These are phyloP conservation scores for Tilletia walkeri DNA, from an alignment of 1,284 basidiomycete species.

Conservation along the genomic window DNA sequence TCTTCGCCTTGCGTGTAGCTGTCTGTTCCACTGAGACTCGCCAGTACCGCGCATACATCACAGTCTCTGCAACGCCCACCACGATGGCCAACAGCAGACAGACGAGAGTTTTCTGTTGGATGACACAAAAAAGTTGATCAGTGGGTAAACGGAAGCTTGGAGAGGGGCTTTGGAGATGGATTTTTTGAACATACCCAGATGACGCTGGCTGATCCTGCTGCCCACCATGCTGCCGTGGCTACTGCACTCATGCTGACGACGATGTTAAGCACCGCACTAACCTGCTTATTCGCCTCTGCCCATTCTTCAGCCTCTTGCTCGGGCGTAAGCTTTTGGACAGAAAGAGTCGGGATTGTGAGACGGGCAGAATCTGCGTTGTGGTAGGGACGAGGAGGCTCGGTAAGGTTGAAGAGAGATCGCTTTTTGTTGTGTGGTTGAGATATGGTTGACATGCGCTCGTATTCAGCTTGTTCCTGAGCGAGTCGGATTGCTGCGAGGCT, in stretches of 20 bases:
- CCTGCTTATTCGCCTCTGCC: slow-evolving; percentile 24
- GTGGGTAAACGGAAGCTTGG: slow-evolving; percentile 19
- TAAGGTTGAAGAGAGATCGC: slow-evolving; percentile 18
- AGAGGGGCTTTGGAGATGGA: background rate
- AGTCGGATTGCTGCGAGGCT: slow-evolving; percentile 25
- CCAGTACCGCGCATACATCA: slow-evolving; percentile 26
- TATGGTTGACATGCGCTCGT: slow-evolving; percentile 22
- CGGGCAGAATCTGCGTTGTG: background rate
- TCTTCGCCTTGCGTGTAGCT: background rate
- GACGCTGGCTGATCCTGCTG: slow-evolving; percentile 18
- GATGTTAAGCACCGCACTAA: slow-evolving; percentile 29
- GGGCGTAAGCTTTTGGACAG: slow-evolving; percentile 5
- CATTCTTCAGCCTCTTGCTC: slow-evolving; percentile 25
- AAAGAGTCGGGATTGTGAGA: background rate
- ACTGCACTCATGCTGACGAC: slow-evolving; percentile 29
- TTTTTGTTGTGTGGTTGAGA: background rate
- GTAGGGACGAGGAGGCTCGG: slow-evolving; percentile 2
- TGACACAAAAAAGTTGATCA: background rate
- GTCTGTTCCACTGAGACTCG: slow-evolving; percentile 8
- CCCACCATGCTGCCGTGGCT: slow-evolving; percentile 33
- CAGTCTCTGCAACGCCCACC: slow-evolving; percentile 25
- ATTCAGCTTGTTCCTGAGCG: slow-evolving; percentile 25
- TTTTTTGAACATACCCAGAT: slow-evolving; percentile 23
- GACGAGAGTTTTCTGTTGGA: slow-evolving; percentile 8
- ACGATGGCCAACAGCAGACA: slow-evolving; percentile 5